Evolutionary conservation across 2,329 filamentous ascomycete genomes (phyloP).

Genomic region (Eutypa lata): DNA sequence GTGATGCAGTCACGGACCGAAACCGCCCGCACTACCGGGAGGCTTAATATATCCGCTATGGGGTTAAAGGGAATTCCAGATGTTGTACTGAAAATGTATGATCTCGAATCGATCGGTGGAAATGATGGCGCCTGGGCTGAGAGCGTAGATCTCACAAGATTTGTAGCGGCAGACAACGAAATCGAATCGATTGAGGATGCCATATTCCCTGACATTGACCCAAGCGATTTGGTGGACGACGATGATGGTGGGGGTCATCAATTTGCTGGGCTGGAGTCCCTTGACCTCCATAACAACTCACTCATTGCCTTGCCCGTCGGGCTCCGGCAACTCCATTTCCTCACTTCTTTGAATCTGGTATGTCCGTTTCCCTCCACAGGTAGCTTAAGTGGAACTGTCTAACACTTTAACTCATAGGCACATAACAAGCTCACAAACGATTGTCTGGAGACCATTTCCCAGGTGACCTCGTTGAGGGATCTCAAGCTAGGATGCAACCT

Average conservation of each 20-base stretch:
- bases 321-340: conserved; percentile 65
- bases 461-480: conserved; percentile 71
- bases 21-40: conserved; percentile 71
- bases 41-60: conserved; percentile 85
- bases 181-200: conserved; percentile 69
- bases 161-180: conserved; percentile 89
- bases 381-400: conserved; percentile 12
- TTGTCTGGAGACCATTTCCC: conserved; percentile 68
- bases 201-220: conserved; percentile 72
- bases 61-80: conserved; percentile 73
- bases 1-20: conserved; percentile 71
- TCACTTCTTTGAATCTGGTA: conserved; percentile 82
- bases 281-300: conserved; percentile 85
- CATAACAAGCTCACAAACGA: conserved; percentile 76
- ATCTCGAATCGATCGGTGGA: conserved; percentile 64
- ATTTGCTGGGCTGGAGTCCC: conserved; percentile 75
- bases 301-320: conserved; percentile 72
- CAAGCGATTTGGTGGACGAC: conserved; percentile 56
- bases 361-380: neutral
- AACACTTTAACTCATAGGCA: conserved; percentile 47
- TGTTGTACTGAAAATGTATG: conserved; percentile 89
- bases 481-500: conserved; percentile 78
- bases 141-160: conserved; percentile 78
- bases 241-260: conserved; percentile 69
- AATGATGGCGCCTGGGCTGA: conserved; percentile 79